Evolutionary conservation across 441 rosid genomes (phyloP).

Genomic region (Sinapis alba): DNA sequence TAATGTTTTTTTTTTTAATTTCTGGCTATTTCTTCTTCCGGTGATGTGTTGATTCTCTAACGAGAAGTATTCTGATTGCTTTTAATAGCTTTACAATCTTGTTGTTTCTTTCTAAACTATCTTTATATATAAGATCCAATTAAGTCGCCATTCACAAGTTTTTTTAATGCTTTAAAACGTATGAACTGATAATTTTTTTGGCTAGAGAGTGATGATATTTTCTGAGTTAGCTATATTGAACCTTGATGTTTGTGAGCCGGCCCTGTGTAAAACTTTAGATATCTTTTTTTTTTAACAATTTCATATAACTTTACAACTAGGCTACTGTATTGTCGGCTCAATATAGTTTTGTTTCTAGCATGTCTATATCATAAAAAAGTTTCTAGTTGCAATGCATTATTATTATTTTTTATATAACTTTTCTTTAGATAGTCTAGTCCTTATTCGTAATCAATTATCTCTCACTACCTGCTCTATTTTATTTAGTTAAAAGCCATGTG

Average conservation of each 20-base stretch:
- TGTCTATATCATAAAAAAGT: background rate
- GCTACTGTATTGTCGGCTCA: background rate
- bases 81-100: conserved; percentile 27
- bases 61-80: conserved; percentile 12
- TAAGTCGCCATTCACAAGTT: background rate
- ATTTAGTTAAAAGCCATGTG: background rate
- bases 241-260: background rate
- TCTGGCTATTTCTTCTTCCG: background rate
- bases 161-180: background rate
- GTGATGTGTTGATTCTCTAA: conserved; percentile 12
- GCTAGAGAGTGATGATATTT: background rate
- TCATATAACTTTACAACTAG: background rate
- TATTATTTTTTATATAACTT: background rate
- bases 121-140: conserved; percentile 27
- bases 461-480: background rate
- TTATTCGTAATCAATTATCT: background rate
- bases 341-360: background rate
- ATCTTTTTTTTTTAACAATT: background rate
- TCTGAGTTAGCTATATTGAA: background rate
- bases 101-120: conserved; percentile 35
- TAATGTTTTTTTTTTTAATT: background rate
- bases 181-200: too few relatives aligned
- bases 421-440: background rate
- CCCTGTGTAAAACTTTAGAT: background rate
- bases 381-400: background rate